Conservation (phyloP, 805 yeast species). For the Saturnispora silvae region DNA sequence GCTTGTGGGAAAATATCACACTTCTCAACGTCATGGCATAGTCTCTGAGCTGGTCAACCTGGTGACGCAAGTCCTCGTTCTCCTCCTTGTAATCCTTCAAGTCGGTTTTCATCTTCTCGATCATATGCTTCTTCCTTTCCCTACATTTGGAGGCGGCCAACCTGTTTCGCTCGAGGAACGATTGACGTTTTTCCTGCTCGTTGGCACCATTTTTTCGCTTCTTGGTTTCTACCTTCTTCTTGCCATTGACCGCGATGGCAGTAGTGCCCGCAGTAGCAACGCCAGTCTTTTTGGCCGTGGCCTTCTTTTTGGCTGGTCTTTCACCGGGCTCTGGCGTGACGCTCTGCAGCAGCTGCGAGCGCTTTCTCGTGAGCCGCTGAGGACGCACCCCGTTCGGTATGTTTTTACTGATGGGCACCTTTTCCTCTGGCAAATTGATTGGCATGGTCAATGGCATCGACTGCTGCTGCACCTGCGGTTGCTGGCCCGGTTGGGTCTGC, state of each 20-base stretch:
- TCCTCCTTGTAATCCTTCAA: constrained; percentile 59
- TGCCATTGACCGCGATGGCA: too few species aligned
- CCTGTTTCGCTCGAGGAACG: constrained; percentile 82
- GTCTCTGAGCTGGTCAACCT: constrained; percentile 48
- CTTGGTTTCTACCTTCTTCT: too few species aligned
- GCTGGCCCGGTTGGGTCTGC: neutral
- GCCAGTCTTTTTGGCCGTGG: neutral
- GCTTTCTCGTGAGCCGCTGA: neutral
- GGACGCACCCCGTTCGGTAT: neutral
- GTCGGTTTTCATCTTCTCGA: constrained; percentile 74
- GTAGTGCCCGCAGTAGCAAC: neutral
- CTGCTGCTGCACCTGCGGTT: neutral
- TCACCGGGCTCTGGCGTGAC: neutral
- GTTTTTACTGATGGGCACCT: neutral
- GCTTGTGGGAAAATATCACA: constrained; percentile 39
- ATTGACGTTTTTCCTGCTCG: constrained; percentile 67
- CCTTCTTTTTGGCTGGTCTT: neutral
- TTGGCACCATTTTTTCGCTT: constrained; percentile 3
- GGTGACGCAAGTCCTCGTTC: constrained; percentile 52
- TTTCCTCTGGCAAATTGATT: neutral
- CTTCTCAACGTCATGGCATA: constrained; percentile 42
- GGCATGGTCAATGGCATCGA: neutral
- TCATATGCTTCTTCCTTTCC: constrained; percentile 83
- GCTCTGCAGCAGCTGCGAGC: neutral
- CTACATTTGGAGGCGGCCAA: constrained; percentile 97